Evolutionary conservation across 164 flowering plant genomes (phyloP).

Genomic region (Hamamelis virginiana): DNA sequence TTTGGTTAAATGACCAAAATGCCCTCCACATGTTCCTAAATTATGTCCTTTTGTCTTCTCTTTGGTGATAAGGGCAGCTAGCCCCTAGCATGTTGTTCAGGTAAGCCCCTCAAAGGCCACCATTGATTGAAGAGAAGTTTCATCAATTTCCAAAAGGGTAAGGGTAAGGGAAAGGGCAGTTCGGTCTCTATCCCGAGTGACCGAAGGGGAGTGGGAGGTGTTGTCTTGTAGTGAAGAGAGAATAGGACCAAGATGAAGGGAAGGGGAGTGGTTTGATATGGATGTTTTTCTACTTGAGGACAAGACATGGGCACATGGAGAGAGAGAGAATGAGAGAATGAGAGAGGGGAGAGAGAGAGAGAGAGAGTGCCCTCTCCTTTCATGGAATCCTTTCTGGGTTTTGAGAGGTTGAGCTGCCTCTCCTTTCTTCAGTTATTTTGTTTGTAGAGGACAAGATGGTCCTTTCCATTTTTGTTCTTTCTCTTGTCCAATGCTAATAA

Average conservation of each 20-base stretch:
- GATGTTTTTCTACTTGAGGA: conserved; percentile 61
- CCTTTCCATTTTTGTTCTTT: conserved; percentile 41
- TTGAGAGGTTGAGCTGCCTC: conserved; percentile 17
- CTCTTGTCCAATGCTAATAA: conserved; percentile 32
- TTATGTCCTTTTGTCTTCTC: conserved; percentile 1
- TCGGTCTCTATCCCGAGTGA: not conserved
- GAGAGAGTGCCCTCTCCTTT: not conserved
- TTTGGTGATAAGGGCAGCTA: no score
- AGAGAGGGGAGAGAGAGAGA: conserved; percentile 9
- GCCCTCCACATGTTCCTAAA: conserved; percentile 10
- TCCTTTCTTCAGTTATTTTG: not conserved
- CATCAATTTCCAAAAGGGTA: conserved; percentile 12
- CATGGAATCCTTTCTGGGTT: not conserved
- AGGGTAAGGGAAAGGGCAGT: conserved; percentile 11
- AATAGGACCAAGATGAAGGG: conserved; percentile 6
- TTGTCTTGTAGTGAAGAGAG: conserved; percentile 11
- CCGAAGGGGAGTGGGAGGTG: not conserved
- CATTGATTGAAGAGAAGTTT: conserved; percentile 13
- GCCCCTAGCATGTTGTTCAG: not conserved
- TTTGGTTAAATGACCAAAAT: not conserved
- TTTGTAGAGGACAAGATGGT: conserved; percentile 48
- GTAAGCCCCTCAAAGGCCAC: not conserved
- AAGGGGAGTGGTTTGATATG: conserved; percentile 30
- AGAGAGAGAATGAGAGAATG: conserved; percentile 3
- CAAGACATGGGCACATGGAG: conserved; percentile 63